These are phyloP conservation scores for Auriscalpium microsporum DNA, from an alignment of 768 basidiomycete genomes.

Conservation along the genomic window DNA sequence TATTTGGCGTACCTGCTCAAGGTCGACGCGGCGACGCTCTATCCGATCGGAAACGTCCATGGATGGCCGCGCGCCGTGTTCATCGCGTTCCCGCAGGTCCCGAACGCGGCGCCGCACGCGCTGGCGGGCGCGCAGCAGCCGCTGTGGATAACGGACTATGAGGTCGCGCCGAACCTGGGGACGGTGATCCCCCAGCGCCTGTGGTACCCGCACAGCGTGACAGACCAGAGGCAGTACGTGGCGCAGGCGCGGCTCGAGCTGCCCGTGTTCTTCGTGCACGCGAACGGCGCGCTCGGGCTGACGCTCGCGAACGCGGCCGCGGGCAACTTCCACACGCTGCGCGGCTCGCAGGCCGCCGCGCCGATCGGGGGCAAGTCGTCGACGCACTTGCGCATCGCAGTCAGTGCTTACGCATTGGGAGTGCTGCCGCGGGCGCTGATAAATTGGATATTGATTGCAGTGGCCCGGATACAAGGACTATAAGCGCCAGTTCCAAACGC, in stretches of 20 bases:
- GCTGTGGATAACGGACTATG: conserved; percentile 11
- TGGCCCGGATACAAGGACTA: conserved; percentile 15
- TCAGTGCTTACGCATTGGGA: background rate
- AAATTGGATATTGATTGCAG: background rate
- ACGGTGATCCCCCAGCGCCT: conserved; percentile 10
- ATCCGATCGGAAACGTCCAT: background rate
- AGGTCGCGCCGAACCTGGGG: conserved; percentile 2
- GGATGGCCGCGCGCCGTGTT: background rate
- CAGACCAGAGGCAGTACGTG: conserved; percentile 13
- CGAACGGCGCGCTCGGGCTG: conserved; percentile 11
- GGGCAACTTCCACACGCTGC: conserved; percentile 10
- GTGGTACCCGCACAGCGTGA: conserved; percentile 10
- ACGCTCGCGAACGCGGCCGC: conserved; percentile 8
- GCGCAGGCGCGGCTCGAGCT: conserved; percentile 9
- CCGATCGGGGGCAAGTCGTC: conserved; percentile 12
- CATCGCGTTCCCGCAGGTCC: background rate
- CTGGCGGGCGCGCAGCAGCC: background rate
- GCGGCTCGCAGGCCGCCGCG: conserved; percentile 5
- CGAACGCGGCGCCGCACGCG: background rate
- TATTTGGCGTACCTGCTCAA: background rate
- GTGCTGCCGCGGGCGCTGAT: background rate
- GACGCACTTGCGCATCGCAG: conserved; percentile 12
- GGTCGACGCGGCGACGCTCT: background rate
- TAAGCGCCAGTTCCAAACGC: conserved; percentile 16
- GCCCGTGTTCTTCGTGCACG: conserved; percentile 14